Percentiles rank a stretch among this genome's conserved stretches.
Evolutionary conservation across 2,329 filamentous ascomycete species (phyloP).

Genomic region (Neopestalotiopsis sp.): DNA sequence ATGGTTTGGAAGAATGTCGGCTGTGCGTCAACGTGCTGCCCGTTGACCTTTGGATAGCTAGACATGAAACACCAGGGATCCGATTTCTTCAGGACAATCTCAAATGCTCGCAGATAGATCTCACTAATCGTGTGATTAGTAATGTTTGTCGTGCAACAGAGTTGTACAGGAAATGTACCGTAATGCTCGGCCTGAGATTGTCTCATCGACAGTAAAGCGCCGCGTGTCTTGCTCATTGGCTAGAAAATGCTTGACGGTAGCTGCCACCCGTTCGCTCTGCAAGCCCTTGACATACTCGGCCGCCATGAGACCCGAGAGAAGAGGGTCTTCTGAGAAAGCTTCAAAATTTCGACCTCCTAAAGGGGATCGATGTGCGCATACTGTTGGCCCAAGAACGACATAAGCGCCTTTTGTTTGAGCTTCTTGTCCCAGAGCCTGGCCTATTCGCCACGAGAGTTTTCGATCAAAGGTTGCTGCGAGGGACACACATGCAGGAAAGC

Average conservation of each 20-base stretch:
- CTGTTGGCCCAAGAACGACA: constrained; percentile 64
- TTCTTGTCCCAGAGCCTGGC: constrained; percentile 60
- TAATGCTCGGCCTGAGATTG: constrained; percentile 32
- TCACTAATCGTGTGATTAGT: constrained; percentile 58
- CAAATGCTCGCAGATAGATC: constrained; percentile 68
- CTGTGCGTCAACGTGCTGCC: not conserved
- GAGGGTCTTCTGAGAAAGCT: constrained; percentile 61
- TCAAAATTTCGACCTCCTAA: constrained; percentile 69
- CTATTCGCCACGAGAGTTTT: constrained; percentile 56
- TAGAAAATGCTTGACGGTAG: constrained; percentile 41
- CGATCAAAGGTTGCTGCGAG: constrained; percentile 64
- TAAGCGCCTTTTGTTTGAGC: constrained; percentile 63
- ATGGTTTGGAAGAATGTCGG: constrained; percentile 1
- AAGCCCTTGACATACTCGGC: constrained; percentile 37
- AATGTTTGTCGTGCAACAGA: constrained; percentile 37
- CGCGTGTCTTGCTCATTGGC: constrained; percentile 56
- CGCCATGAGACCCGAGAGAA: constrained; percentile 36
- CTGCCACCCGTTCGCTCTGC: constrained; percentile 35
- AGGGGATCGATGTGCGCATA: constrained; percentile 66
- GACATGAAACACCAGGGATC: constrained; percentile 63
- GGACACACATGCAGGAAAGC: constrained; percentile 8
- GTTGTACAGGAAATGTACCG: not conserved
- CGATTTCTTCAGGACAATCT: constrained; percentile 61
- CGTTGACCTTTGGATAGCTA: constrained; percentile 51
- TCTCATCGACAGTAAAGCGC: constrained; percentile 47